Percentiles rank a stretch among this genome's conserved stretches.
Evolutionary conservation across 495 filamentous ascomycete genomes (phyloP).

Genomic region (Penicillium subrubescens): DNA sequence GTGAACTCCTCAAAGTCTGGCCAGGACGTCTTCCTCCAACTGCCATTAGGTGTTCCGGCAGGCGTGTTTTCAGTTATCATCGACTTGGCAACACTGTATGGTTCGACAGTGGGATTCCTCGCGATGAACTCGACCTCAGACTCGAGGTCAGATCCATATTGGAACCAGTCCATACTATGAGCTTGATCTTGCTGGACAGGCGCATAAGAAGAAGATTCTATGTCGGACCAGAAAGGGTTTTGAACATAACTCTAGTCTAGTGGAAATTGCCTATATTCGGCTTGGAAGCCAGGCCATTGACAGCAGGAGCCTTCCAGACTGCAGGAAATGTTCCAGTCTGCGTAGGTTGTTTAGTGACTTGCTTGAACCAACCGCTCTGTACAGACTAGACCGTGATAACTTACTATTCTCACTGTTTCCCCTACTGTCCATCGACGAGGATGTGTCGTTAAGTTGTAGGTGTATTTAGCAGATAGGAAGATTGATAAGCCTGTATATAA

Average conservation of each 20-base stretch:
- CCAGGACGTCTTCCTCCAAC: no score
- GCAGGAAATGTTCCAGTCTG: not conserved
- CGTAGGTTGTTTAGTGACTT: not conserved
- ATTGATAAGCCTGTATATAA: not conserved
- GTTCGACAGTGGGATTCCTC: no score
- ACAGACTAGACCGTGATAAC: not conserved
- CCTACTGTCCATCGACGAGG: not conserved
- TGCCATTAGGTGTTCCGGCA: no score
- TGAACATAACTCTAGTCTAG: not conserved
- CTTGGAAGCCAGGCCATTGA: not conserved
- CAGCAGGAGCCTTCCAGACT: not conserved
- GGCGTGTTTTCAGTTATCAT: no score
- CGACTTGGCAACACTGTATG: no score
- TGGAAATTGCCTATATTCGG: not conserved
- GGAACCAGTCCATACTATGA: no score
- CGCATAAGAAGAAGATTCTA: no score
- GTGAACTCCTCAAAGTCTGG: no score
- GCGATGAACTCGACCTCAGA: no score
- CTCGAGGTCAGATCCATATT: no score
- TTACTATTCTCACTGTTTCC: not conserved
- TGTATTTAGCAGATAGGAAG: not conserved
- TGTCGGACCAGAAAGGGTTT: not conserved
- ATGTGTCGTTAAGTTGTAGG: not conserved
- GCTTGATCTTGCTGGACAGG: no score
- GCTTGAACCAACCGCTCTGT: not conserved